phyloP scores from a whole-genome alignment of 768 basidiomycete genomes.

The Lactarius hatsudake region DNA sequence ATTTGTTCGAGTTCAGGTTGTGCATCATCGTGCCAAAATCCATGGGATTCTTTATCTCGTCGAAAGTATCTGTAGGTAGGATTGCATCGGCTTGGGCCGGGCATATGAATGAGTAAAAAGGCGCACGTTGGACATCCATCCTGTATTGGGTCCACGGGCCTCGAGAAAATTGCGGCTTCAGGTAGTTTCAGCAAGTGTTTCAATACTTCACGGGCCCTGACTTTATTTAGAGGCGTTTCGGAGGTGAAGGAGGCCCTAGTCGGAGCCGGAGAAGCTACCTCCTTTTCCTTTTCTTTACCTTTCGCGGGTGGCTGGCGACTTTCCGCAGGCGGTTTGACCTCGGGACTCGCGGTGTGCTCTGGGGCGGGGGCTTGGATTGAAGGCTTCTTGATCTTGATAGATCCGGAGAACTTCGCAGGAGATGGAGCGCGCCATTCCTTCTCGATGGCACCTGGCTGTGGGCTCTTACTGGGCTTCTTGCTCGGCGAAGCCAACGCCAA shows the following conservation, averaged over 20 bases:
- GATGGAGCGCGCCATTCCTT: conserved; percentile 20
- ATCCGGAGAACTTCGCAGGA: conserved; percentile 16
- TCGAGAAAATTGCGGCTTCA: conserved; percentile 69
- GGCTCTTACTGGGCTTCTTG: conserved; percentile 47
- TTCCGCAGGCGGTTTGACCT: conserved; percentile 16
- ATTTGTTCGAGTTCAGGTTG: conserved; percentile 65
- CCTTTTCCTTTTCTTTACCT: conserved; percentile 61
- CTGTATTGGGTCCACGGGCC: conserved; percentile 77
- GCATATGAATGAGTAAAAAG: neutral
- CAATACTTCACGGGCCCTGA: conserved; percentile 77
- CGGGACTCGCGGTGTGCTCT: conserved; percentile 10
- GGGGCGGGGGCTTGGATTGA: neutral
- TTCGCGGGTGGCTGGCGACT: conserved; percentile 45
- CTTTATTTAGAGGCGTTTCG: conserved; percentile 64
- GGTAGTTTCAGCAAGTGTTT: conserved; percentile 56
- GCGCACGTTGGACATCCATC: conserved; percentile 92
- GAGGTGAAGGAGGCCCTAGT: conserved; percentile 37
- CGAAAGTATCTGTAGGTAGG: conserved; percentile 67
- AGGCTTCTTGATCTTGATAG: conserved; percentile 26
- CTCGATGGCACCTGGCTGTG: conserved; percentile 28
- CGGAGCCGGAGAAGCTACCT: conserved; percentile 36
- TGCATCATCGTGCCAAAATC: conserved; percentile 80
- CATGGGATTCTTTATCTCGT: conserved; percentile 92
- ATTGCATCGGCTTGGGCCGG: conserved; percentile 14
- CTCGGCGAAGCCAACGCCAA: conserved; percentile 58